Percentiles rank a stretch among this genome's conserved stretches.
These are phyloP conservation scores for Durusdinium trenchii DNA, from an alignment of 73 alveolate genomes.

Conservation along the genomic window DNA sequence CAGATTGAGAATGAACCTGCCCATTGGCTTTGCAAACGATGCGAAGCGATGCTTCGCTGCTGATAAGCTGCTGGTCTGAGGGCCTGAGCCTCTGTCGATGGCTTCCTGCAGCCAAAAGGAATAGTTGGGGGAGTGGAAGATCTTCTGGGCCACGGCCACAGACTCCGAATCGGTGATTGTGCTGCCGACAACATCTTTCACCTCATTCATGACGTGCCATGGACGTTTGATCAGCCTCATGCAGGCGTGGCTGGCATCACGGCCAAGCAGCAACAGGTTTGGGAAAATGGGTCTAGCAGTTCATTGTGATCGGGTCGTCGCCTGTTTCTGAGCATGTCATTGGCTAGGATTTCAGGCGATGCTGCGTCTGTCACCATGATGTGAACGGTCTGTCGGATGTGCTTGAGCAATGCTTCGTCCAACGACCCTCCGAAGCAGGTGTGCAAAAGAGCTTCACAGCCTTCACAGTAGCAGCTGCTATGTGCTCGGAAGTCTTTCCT, in stretches of 20 bases:
- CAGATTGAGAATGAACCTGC: background rate
- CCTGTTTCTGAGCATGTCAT: background rate
- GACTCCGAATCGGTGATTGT: background rate
- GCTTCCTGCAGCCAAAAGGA: background rate
- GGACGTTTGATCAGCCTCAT: background rate
- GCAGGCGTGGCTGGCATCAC: slow-evolving; percentile 41
- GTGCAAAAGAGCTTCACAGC: background rate
- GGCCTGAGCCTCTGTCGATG: background rate
- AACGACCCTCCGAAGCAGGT: background rate
- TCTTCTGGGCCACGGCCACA: background rate
- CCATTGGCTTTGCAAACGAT: slow-evolving; percentile 20
- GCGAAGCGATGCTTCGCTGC: slow-evolving; percentile 82
- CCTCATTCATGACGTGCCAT: background rate
- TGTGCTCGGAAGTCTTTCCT: background rate
- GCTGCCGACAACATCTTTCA: background rate
- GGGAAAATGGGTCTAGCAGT: slow-evolving; percentile 38
- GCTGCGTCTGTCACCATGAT: slow-evolving; percentile 11
- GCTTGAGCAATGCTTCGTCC: background rate
- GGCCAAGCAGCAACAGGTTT: background rate
- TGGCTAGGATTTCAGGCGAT: slow-evolving; percentile 34
- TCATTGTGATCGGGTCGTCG: background rate
- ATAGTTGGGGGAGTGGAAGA: slow-evolving; percentile 7
- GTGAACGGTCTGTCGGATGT: background rate
- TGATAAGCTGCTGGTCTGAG: background rate
- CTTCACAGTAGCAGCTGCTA: background rate